Conservation (phyloP, 2,329 filamentous ascomycete species). For the Trichoderma simmonsii region DNA sequence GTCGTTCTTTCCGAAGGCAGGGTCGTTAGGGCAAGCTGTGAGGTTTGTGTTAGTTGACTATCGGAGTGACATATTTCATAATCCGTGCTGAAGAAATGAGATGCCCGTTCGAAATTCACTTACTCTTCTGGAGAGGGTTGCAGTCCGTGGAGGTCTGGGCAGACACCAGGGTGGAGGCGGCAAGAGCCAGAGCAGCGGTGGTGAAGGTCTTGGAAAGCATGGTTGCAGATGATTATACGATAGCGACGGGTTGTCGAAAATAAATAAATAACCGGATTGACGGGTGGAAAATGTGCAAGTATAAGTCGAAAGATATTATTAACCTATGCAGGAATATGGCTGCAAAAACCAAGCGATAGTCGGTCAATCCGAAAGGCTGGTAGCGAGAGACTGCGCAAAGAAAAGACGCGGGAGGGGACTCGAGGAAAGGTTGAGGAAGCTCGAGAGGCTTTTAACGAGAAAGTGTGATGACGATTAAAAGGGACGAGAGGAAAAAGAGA, state of each 20-base stretch:
- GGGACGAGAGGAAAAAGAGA: neutral
- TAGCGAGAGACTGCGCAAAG: constrained; percentile 19
- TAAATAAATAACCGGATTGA: neutral
- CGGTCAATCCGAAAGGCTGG: neutral
- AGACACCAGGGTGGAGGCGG: constrained; percentile 47
- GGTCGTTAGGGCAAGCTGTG: constrained; percentile 67
- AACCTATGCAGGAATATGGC: neutral
- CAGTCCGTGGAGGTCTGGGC: constrained; percentile 58
- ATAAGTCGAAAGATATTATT: constrained; percentile 10
- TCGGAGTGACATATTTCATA: neutral
- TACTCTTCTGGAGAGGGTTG: constrained; percentile 53
- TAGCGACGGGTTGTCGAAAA: neutral
- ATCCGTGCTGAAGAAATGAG: neutral
- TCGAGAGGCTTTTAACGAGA: neutral
- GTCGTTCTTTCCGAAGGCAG: constrained; percentile 65
- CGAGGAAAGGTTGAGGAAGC: constrained; percentile 13
- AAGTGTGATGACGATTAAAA: constrained; percentile 11
- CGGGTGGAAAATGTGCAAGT: neutral
- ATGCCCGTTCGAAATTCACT: constrained; percentile 20
- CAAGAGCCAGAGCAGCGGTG: constrained; percentile 46
- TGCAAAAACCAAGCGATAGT: neutral
- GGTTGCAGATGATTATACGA: constrained; percentile 19
- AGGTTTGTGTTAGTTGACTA: neutral
- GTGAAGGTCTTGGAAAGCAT: constrained; percentile 47
- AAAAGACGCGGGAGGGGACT: constrained; percentile 7